A percentile compares a stretch with the other conserved stretches of the same genome.
These are phyloP conservation scores for Verticillium tricorpus DNA, from an alignment of 2,329 filamentous ascomycete genomes.

Conservation along the genomic window DNA sequence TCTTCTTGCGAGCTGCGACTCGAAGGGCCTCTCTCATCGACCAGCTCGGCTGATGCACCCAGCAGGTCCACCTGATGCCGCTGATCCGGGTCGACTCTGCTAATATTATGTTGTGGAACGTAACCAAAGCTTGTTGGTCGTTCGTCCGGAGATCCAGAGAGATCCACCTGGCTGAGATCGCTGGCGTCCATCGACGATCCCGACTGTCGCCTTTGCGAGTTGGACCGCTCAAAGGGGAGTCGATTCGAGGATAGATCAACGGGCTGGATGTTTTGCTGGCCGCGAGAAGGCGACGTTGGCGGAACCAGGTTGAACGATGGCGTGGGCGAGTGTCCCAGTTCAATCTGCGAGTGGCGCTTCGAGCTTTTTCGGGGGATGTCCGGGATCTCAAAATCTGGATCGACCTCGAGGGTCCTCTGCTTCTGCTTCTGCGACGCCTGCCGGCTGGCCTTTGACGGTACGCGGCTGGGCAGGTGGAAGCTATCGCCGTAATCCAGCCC, in stretches of 20 bases:
- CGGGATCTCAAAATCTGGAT: conserved; percentile 37
- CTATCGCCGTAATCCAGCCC: conserved; percentile 53
- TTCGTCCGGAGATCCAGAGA: conserved; percentile 34
- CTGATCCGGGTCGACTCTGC: conserved; percentile 45
- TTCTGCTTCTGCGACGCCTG: conserved; percentile 26
- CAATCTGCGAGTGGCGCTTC: conserved; percentile 48
- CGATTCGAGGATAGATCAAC: conserved; percentile 1
- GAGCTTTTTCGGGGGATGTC: conserved; percentile 71
- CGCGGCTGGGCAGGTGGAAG: conserved; percentile 60
- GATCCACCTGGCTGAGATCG: conserved; percentile 38
- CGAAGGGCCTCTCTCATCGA: conserved; percentile 31
- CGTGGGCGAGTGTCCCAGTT: conserved; percentile 23
- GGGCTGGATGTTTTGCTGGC: conserved; percentile 4
- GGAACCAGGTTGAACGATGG: conserved; percentile 29
- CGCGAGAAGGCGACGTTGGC: conserved; percentile 7
- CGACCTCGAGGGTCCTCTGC: conserved; percentile 13
- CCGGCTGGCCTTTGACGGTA: conserved; percentile 54
- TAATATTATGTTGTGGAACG: conserved; percentile 55
- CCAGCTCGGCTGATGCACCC: conserved; percentile 52
- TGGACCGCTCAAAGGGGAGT: conserved; percentile 54
- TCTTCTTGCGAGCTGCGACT: conserved; percentile 7
- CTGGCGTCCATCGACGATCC: conserved; percentile 44
- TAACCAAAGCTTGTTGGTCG: conserved; percentile 50
- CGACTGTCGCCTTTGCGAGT: conserved; percentile 47
- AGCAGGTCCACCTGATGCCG: conserved; percentile 39